Conservation (phyloP, 805 yeast genomes). For the Pichia nanzhaoensis region DNA sequence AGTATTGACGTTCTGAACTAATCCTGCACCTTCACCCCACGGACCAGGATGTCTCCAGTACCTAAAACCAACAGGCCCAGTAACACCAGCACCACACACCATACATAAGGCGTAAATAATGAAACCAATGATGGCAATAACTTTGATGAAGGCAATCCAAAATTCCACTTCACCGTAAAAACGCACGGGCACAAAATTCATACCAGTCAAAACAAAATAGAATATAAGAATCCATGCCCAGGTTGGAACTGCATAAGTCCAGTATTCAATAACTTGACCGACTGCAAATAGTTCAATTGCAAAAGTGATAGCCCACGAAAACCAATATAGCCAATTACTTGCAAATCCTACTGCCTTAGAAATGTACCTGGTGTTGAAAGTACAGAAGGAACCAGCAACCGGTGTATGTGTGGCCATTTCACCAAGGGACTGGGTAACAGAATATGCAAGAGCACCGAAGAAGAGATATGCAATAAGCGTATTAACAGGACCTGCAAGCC, state of each 20-base stretch:
- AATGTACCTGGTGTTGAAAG: constrained; percentile 59
- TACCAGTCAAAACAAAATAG: constrained; percentile 45
- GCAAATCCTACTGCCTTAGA: constrained; percentile 71
- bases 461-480: constrained; percentile 57
- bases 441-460: constrained; percentile 58
- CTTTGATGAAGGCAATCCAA: constrained; percentile 64
- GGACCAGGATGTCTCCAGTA: constrained; percentile 79
- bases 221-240: constrained; percentile 70
- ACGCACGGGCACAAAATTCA: constrained; percentile 61
- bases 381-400: constrained; percentile 60
- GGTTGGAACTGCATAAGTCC: constrained; percentile 65
- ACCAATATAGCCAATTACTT: constrained; percentile 69
- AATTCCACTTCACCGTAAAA: constrained; percentile 72
- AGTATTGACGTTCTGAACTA: constrained; percentile 41
- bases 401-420: constrained; percentile 81
- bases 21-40: constrained; percentile 52
- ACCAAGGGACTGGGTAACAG: constrained; percentile 66
- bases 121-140: constrained; percentile 66
- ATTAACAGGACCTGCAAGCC: constrained; percentile 62
- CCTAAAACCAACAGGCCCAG: constrained; percentile 71
- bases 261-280: constrained; percentile 56
- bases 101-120: constrained; percentile 57
- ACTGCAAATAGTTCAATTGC: constrained; percentile 68
- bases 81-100: constrained; percentile 67
- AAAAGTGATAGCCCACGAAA: constrained; percentile 71